Conservation (phyloP, 2,329 filamentous ascomycete genomes). For the Aspergillus neotritici region DNA sequence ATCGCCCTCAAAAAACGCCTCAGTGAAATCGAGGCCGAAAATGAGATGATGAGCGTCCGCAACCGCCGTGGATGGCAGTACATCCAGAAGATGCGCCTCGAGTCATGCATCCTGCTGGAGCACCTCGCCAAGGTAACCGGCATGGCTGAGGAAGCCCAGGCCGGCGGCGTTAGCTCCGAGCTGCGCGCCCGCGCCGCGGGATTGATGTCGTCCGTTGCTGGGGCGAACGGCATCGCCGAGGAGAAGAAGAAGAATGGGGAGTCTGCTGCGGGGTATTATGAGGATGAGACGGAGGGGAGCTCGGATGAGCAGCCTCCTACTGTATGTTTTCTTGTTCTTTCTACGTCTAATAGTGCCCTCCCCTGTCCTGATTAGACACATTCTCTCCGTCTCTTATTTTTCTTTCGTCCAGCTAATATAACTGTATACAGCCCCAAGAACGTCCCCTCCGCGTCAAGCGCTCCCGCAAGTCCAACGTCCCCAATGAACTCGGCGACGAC, state of each 20-base stretch:
- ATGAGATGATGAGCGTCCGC: slow-evolving; percentile 74
- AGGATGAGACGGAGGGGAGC: slow-evolving; percentile 42
- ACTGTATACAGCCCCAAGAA: slow-evolving; percentile 39
- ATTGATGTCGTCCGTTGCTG: slow-evolving; percentile 24
- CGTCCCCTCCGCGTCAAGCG: slow-evolving; percentile 42
- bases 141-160: slow-evolving; percentile 37
- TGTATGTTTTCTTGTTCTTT: slow-evolving; percentile 21
- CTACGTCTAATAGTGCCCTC: not conserved
- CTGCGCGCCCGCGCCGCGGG: slow-evolving; percentile 33
- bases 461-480: slow-evolving; percentile 35
- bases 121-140: slow-evolving; percentile 37
- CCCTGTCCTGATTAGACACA: not conserved
- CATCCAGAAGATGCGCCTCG: slow-evolving; percentile 82
- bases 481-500: slow-evolving; percentile 21
- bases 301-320: slow-evolving; percentile 41
- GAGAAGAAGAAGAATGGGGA: slow-evolving; percentile 10
- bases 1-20: slow-evolving; percentile 88
- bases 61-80: slow-evolving; percentile 75
- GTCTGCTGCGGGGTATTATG: slow-evolving; percentile 23
- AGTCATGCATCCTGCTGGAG: slow-evolving; percentile 41
- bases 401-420: not conserved
- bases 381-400: not conserved
- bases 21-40: slow-evolving; percentile 85
- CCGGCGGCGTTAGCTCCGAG: slow-evolving; percentile 29
- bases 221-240: slow-evolving; percentile 20